phyloP scores from a whole-genome alignment of 2,329 filamentous ascomycete genomes.

The Pseudovirgaria hyperparasitica region DNA sequence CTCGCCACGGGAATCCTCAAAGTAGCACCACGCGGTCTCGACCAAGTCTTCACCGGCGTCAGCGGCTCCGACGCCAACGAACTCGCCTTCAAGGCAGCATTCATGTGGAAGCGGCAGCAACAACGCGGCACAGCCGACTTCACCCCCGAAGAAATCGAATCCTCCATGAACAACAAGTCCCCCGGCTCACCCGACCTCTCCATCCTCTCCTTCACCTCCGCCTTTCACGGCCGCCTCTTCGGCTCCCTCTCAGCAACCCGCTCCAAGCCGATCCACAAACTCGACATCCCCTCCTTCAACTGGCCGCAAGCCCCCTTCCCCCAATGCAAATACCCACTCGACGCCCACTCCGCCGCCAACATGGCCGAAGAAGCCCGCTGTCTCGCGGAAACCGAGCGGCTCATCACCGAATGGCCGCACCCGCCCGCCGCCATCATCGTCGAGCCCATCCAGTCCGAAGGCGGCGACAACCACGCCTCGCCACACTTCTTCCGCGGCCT shows the following conservation, averaged over 20 bases:
- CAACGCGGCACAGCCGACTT: slow-evolving; percentile 76
- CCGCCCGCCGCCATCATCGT: slow-evolving; percentile 73
- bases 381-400: slow-evolving; percentile 68
- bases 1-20: slow-evolving; percentile 69
- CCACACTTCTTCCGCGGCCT: slow-evolving; percentile 77
- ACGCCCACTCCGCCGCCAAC: slow-evolving; percentile 69
- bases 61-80: slow-evolving; percentile 89
- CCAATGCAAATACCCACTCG: slow-evolving; percentile 71
- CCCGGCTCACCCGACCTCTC: slow-evolving; percentile 70
- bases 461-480: slow-evolving; percentile 87
- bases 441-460: slow-evolving; percentile 88
- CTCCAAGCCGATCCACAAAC: slow-evolving; percentile 87
- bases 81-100: slow-evolving; percentile 87
- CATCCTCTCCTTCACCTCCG: slow-evolving; percentile 79
- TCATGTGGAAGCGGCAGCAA: slow-evolving; percentile 78
- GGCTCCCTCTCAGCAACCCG: slow-evolving; percentile 78
- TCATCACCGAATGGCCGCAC: slow-evolving; percentile 66
- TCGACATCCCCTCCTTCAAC: slow-evolving; percentile 89
- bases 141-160: slow-evolving; percentile 59
- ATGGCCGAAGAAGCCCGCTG: slow-evolving; percentile 68
- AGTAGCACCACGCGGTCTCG: slow-evolving; percentile 68
- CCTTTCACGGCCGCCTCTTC: slow-evolving; percentile 84
- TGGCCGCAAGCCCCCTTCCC: slow-evolving; percentile 90
- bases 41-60: slow-evolving; percentile 86
- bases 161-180: slow-evolving; percentile 67